Evolutionary conservation across 768 basidiomycete species (phyloP), one percentile per base, ranked within the genome.

Genomic region (Megacollybia marginata): DNA sequence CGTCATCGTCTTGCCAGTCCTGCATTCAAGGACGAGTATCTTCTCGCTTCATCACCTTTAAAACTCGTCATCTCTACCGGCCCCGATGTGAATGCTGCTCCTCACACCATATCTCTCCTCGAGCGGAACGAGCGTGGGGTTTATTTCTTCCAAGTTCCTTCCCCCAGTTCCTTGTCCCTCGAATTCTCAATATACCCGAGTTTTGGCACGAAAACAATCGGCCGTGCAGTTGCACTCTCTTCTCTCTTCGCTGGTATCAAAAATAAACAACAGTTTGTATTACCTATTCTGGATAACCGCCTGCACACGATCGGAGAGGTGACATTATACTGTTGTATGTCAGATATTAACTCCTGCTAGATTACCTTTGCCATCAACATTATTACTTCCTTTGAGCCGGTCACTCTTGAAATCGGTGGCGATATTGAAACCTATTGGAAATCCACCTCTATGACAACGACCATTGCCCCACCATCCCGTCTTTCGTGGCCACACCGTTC

Each of bases 341-440:
- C 23, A 28, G 23, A 28, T 28, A 28, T 28, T 28, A 28, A 3
- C 23, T 28, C 23, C 23, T 28, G 33, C 19, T 52, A 93, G 90
- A 85, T 97, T 19, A 80, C 85, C 46, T 94, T 97, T 65, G 92
- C 92, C 59, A 74, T 91, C 32, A 88, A 82, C 57, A 78, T 93
- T 50, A 82, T 95, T 53, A 85, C 83, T 9, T 88, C 92, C 1
- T 98, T 98, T 68, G 82, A 85, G 50, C 92, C 90, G 2, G 91
- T 92, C 45, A 92, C 92, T 50, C 75, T 98, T 11, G 91, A 94
- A 67, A 87, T 97, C 48, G 94, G 93, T 19, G 95, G 96, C 20
- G 83, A 89, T 47, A 79, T 98, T 28, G 94, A 98, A 69, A 99
- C 95, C 0, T 99, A 99, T 65, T 99, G 96, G 96, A 98, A 97